A percentile compares a stretch with the other conserved stretches of the same genome.
phyloP scores from a whole-genome alignment of 331 rosid species.

The Quercus phellos region DNA sequence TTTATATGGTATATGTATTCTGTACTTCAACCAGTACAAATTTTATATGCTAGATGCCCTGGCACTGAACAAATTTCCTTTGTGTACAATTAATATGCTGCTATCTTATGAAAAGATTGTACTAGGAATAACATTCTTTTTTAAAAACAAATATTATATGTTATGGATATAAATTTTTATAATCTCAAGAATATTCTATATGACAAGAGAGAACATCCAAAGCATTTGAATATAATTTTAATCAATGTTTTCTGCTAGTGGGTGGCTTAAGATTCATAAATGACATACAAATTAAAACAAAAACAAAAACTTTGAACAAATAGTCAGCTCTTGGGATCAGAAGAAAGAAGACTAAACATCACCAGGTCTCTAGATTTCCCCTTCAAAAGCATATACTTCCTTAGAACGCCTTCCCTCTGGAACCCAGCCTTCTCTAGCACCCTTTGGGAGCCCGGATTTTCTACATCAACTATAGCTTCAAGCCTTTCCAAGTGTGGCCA shows the following conservation, averaged over 20 bases:
- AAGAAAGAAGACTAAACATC: constrained; percentile 44
- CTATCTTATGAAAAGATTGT: too few relatives aligned
- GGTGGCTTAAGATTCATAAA: not conserved
- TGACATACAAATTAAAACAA: not conserved
- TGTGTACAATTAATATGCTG: too few relatives aligned
- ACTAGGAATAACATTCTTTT: too few relatives aligned
- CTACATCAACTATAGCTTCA: constrained; percentile 69
- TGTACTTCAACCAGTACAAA: too few relatives aligned
- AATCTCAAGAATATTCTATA: too few relatives aligned
- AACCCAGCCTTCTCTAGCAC: constrained; percentile 64
- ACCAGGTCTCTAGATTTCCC: constrained; percentile 46
- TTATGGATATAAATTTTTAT: too few relatives aligned
- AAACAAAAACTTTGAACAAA: not conserved
- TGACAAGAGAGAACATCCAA: not conserved
- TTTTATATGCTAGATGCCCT: too few relatives aligned
- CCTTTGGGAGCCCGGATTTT: constrained; percentile 52
- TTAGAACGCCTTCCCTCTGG: constrained; percentile 50
- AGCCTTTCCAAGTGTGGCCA: constrained; percentile 52
- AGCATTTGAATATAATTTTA: not conserved
- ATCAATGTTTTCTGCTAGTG: not conserved
- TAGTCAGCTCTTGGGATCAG: constrained; percentile 16
- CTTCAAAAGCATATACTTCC: constrained; percentile 34
- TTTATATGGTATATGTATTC: too few relatives aligned
- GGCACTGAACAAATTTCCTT: too few relatives aligned
- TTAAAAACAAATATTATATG: too few relatives aligned